A percentile compares a stretch with the other conserved stretches of the same genome.
These are phyloP conservation scores for Echinochloa phyllopogon DNA, from an alignment of 176 grass and related monocot genomes.

Conservation along the genomic window DNA sequence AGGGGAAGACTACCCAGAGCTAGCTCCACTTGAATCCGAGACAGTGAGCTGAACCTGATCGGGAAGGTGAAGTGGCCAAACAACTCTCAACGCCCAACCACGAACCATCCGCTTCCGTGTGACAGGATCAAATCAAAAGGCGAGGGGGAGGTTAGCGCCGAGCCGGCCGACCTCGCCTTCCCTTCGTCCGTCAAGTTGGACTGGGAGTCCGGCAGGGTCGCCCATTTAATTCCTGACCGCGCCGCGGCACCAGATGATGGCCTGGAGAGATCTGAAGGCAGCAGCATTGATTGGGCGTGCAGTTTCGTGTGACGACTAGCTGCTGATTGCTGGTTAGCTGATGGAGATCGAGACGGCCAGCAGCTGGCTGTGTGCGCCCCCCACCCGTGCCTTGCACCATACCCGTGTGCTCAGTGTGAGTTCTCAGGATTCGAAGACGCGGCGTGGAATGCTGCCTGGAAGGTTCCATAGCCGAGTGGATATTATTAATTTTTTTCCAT, in stretches of 20 bases:
- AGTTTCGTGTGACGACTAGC: slow-evolving; percentile 15
- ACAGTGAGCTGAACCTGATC: neutral
- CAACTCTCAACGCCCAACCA: slow-evolving; percentile 49
- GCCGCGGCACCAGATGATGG: slow-evolving; percentile 29
- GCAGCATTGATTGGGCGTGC: slow-evolving; percentile 43
- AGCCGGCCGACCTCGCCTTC: neutral
- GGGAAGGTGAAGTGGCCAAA: slow-evolving; percentile 7
- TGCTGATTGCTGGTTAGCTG: neutral
- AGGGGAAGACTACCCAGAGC: neutral
- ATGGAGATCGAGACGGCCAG: slow-evolving; percentile 12
- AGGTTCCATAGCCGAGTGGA: neutral
- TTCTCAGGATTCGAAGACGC: too few species aligned
- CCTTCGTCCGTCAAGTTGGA: neutral
- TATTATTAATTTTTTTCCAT: neutral
- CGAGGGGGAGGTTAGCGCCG: neutral
- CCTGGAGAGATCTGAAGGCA: slow-evolving; percentile 5
- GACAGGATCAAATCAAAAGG: slow-evolving; percentile 15
- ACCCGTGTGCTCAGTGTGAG: too few species aligned
- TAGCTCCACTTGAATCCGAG: neutral
- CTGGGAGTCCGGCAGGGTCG: slow-evolving; percentile 5
- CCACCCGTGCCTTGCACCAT: neutral
- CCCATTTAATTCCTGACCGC: slow-evolving; percentile 33
- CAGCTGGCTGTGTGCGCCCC: slow-evolving; percentile 22
- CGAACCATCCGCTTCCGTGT: slow-evolving; percentile 30
- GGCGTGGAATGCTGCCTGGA: neutral